Conservation (phyloP, 805 yeast species). For the Teunomyces barrocoloradensis region DNA sequence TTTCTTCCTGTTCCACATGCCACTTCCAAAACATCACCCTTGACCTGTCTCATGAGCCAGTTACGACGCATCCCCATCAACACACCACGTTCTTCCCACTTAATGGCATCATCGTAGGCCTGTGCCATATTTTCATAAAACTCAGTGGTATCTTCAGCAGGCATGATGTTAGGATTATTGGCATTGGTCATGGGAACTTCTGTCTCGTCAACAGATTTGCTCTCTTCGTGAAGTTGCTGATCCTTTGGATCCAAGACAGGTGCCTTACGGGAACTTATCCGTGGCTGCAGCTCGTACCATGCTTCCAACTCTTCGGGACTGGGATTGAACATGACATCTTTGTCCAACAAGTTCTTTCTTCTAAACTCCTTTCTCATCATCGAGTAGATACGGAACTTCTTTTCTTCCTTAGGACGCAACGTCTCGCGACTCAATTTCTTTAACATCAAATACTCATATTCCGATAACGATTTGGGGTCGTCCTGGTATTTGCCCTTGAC, state of each 20-base stretch:
- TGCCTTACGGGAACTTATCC: conserved; percentile 19
- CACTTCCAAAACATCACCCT: conserved; percentile 91
- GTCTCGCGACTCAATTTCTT: conserved; percentile 57
- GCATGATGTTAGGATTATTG: conserved; percentile 48
- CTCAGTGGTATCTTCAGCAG: conserved; percentile 76
- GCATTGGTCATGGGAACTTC: conserved; percentile 25
- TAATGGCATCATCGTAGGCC: conserved; percentile 77
- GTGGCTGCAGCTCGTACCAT: conserved; percentile 39
- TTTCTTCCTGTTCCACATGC: conserved; percentile 97
- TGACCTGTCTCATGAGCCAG: conserved; percentile 73
- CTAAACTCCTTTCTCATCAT: conserved; percentile 48
- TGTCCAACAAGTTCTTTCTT: conserved; percentile 34
- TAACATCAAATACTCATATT: conserved; percentile 62
- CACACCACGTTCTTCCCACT: conserved; percentile 65
- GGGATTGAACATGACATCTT: conserved; percentile 37
- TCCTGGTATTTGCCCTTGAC: conserved; percentile 36
- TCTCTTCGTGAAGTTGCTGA: conserved; percentile 20
- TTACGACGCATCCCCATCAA: conserved; percentile 64
- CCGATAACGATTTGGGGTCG: conserved; percentile 44
- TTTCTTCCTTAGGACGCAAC: conserved; percentile 61
- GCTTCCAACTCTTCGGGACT: conserved; percentile 39
- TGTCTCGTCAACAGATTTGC: conserved; percentile 18
- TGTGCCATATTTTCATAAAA: conserved; percentile 77
- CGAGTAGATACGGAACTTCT: conserved; percentile 58
- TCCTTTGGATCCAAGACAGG: conserved; percentile 19